Evolutionary conservation across 2,329 filamentous ascomycete genomes (phyloP).

Genomic region (Mycosphaerella sp.): DNA sequence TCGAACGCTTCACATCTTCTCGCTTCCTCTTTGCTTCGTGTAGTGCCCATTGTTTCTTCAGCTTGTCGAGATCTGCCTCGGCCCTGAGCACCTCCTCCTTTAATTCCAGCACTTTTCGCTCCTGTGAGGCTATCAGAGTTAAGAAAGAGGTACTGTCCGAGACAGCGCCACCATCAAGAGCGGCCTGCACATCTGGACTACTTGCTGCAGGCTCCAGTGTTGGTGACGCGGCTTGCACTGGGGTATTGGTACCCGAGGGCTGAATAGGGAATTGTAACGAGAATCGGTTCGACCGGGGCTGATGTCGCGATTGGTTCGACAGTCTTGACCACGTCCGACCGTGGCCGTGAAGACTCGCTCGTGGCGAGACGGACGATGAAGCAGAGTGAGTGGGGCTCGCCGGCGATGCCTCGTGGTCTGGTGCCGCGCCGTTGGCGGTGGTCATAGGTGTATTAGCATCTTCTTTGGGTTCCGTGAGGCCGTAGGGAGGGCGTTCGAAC

Average conservation of each 20-base stretch:
- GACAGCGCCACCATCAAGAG: conserved; percentile 3
- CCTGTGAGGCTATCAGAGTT: conserved; percentile 84
- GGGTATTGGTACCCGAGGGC: conserved; percentile 29
- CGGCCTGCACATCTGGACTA: conserved; percentile 12
- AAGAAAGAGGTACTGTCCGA: conserved; percentile 54
- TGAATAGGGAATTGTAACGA: conserved; percentile 47
- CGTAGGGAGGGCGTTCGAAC: conserved; percentile 5
- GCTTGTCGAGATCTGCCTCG: conserved; percentile 63
- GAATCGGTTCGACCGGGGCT: conserved; percentile 37
- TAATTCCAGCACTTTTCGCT: conserved; percentile 82
- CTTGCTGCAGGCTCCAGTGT: conserved; percentile 23
- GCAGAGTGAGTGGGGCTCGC: conserved; percentile 16
- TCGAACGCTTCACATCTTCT: conserved; percentile 55
- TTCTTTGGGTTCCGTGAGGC: conserved; percentile 14
- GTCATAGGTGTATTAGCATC: conserved; percentile 9
- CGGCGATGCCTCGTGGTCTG: conserved; percentile 12
- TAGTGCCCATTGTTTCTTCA: conserved; percentile 78
- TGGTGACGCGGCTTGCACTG: conserved; percentile 33
- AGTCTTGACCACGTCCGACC: conserved; percentile 26
- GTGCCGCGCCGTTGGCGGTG: conserved; percentile 1
- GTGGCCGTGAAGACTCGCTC: conserved; percentile 27
- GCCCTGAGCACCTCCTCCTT: conserved; percentile 82
- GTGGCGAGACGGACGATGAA: conserved; percentile 8
- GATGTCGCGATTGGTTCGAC: conserved; percentile 19
- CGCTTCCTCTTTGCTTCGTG: conserved; percentile 73